Conservation (phyloP, 805 yeast species). For the Starmerella davenportii region DNA sequence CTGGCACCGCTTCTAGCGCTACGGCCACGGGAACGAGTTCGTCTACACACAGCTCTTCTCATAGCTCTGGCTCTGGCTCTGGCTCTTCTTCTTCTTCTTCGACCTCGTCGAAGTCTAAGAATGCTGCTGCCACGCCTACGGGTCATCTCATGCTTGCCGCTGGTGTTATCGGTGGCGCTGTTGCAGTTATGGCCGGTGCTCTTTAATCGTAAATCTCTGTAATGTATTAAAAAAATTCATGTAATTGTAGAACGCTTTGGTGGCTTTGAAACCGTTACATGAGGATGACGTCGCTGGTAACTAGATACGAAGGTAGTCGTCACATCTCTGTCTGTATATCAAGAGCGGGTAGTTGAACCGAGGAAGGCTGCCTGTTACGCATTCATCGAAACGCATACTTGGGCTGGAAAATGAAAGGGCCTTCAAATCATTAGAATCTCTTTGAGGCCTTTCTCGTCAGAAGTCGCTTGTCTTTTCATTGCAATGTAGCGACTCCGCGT, state of each 20-base stretch:
- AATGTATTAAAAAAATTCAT: no score
- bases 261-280: no score
- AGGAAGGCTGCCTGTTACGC: no score
- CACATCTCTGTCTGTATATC: no score
- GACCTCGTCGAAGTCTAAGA: conserved; percentile 26
- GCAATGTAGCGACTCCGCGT: conserved; percentile 75
- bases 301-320: no score
- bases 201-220: no score
- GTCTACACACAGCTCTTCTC: conserved; percentile 8
- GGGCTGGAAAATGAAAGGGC: no score
- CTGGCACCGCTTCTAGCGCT: conserved; percentile 3
- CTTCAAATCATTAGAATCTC: conserved; percentile 70
- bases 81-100: conserved; percentile 17
- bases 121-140: conserved; percentile 26
- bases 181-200: conserved; percentile 13
- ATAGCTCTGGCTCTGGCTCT: conserved; percentile 7
- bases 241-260: no score
- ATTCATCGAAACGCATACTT: no score
- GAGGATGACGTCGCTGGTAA: no score
- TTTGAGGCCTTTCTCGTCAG: conserved; percentile 73
- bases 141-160: conserved; percentile 12
- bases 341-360: no score
- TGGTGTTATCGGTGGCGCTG: conserved; percentile 13
- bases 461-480: conserved; percentile 79
- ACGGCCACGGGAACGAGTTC: conserved; percentile 1